phyloP scores from a whole-genome alignment of 1,284 basidiomycete genomes.

The Hortiboletus rubellus region DNA sequence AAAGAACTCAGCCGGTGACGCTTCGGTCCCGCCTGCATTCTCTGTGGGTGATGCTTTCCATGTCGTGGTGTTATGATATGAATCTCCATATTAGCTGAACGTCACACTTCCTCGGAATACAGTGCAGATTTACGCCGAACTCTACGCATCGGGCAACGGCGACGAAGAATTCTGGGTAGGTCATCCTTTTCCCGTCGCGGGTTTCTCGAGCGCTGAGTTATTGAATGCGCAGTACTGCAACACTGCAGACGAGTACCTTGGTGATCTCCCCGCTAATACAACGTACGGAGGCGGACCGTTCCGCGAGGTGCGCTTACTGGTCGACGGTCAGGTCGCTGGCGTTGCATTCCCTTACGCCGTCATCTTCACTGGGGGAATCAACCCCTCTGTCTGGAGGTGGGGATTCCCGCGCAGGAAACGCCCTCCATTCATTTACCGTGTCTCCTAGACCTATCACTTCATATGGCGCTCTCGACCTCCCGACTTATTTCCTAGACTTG shows the following conservation, averaged over 20 bases:
- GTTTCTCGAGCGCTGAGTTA: not conserved
- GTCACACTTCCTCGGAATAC: slow-evolving; percentile 69
- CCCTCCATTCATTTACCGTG: not conserved
- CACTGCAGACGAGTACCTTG: slow-evolving; percentile 58
- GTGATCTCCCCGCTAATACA: slow-evolving; percentile 52
- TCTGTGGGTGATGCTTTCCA: slow-evolving; percentile 48
- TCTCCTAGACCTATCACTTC: slow-evolving; percentile 66
- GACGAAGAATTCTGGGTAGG: slow-evolving; percentile 78
- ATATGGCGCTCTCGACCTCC: slow-evolving; percentile 76
- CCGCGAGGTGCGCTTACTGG: slow-evolving; percentile 75
- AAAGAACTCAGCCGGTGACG: slow-evolving; percentile 63
- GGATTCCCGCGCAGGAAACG: slow-evolving; percentile 1
- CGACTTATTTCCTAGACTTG: slow-evolving; percentile 76
- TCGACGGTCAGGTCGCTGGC: slow-evolving; percentile 74
- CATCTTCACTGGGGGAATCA: slow-evolving; percentile 80
- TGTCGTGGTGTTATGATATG: not conserved
- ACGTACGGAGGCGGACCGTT: slow-evolving; percentile 68
- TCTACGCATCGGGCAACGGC: slow-evolving; percentile 72
- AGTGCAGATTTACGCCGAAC: slow-evolving; percentile 67
- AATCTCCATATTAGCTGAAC: slow-evolving; percentile 48
- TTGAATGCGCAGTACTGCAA: slow-evolving; percentile 63
- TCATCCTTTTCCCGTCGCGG: slow-evolving; percentile 1
- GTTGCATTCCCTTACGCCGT: slow-evolving; percentile 76
- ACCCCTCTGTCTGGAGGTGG: slow-evolving; percentile 71
- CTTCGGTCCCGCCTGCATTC: slow-evolving; percentile 70